Base-by-base conservation (phyloP, 192 early-diverging fungal genomes). In the Gaertneriomyces semiglobifer region DNA sequence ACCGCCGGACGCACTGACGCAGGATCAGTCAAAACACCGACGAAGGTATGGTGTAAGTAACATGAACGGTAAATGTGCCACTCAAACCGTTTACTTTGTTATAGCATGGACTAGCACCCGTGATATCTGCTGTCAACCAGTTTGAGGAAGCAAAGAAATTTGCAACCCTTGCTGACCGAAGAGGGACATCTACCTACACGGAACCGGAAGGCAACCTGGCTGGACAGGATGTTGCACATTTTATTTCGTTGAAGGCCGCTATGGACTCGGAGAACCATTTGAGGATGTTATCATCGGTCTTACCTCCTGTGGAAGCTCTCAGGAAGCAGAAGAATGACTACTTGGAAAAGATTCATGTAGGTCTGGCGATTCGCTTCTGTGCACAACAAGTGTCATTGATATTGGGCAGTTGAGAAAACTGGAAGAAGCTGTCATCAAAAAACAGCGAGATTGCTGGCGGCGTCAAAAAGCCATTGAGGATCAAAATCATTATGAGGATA, bases 391-490 rank as follows among this genome's bases (percentile, higher is more conserved):
- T 33, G 25, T 33, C 0, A 33, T 33, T 33, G 25, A 33, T 33
- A 2, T 33, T 58, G 7, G 44, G 16, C 58, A 85, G 81, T 55
- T 75, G 45, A 53, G 73, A 59, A 79, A 79, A 54, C 42, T 73
- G 2, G 83, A 85, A 60, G 80, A 80, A 53, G 81, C 80, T 39
- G 69, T 62, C 4, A 63, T 76, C 8, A 48, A 75, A 38, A 74
- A 71, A 38, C 81, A 86, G 45, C 70, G 83, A 12, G 83, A 86
- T 43, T 78, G 81, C 50, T 60, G 77, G 10, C 59, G 84, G 1
- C 63, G 80, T 11, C 83, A 85, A 60, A 68, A 76, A 14, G 44
- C 84, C 7, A 62, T 86, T n/a, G 69, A 67, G 3, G 75, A 84
- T 39, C 77, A 83, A 50, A 46, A 71, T 9, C 64, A 67, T 20